A percentile compares a stretch with the other conserved stretches of the same genome.
Evolutionary conservation across 352 stramenopile genomes (phyloP).

Genomic region (Phytophthora boehmeriae): DNA sequence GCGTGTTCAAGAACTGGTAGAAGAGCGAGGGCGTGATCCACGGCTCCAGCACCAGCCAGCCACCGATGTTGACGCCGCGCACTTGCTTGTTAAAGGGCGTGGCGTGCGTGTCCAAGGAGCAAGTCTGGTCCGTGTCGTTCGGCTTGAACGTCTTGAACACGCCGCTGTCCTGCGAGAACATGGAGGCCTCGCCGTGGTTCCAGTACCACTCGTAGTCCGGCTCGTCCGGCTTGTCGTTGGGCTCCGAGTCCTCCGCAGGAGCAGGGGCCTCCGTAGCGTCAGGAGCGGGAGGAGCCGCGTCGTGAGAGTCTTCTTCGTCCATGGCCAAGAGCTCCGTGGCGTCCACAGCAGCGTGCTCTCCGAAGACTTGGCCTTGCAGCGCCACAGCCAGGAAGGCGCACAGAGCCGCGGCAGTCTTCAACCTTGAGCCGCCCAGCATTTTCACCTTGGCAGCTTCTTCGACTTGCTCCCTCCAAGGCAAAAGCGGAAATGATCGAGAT

Average conservation of each 20-base stretch:
- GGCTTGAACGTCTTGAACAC: conserved; percentile 68
- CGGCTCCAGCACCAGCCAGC: conserved; percentile 97
- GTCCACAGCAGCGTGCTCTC: not conserved
- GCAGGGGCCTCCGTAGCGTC: conserved; percentile 9
- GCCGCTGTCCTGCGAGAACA: conserved; percentile 50
- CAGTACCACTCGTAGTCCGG: conserved; percentile 69
- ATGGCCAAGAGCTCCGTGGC: conserved; percentile 7
- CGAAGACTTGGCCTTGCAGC: conserved; percentile 18
- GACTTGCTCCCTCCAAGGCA: conserved; percentile 15
- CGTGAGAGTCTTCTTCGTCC: conserved; percentile 14
- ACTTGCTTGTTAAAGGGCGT: conserved; percentile 57
- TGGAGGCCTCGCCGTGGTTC: conserved; percentile 60
- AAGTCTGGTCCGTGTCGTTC: conserved; percentile 70
- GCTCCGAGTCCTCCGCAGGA: conserved; percentile 11
- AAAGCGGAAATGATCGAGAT: conserved; percentile 27
- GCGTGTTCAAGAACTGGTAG: conserved; percentile 94
- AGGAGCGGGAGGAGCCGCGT: conserved; percentile 18
- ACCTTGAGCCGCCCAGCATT: conserved; percentile 30
- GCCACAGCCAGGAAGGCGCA: conserved; percentile 25
- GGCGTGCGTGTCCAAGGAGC: conserved; percentile 68
- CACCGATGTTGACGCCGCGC: conserved; percentile 93
- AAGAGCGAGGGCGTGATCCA: conserved; percentile 97
- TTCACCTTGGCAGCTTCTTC: not conserved
- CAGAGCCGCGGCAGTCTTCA: conserved; percentile 26
- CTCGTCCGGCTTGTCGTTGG: conserved; percentile 20